Conservation (phyloP, 306 rosid species). For the Dalbergia oliveri region DNA sequence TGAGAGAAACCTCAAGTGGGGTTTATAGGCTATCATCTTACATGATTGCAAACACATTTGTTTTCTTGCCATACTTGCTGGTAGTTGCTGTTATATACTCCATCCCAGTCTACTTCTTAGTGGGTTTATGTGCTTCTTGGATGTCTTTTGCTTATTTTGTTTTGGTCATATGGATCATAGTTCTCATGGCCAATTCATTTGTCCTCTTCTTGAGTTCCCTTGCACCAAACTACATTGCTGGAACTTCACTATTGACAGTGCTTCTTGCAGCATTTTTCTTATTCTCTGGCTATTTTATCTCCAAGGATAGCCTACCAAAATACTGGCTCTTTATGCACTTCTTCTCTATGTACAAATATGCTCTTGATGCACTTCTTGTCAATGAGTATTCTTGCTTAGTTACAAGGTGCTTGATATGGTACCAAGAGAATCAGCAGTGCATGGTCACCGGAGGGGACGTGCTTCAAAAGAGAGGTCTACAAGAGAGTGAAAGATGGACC, state of each 20-base stretch:
- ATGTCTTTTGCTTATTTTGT: constrained; percentile 82
- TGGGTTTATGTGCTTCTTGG: constrained; percentile 88
- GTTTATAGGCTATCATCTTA: constrained; percentile 86
- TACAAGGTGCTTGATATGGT: constrained; percentile 80
- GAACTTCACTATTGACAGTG: constrained; percentile 80
- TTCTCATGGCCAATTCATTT: constrained; percentile 89
- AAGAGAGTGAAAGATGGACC: constrained; percentile 72
- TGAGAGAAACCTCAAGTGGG: constrained; percentile 91
- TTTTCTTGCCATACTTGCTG: constrained; percentile 86
- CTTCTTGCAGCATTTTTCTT: constrained; percentile 83
- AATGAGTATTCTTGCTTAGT: constrained; percentile 83
- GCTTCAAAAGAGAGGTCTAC: constrained; percentile 70
- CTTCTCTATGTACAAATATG: constrained; percentile 88
- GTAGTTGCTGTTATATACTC: constrained; percentile 80
- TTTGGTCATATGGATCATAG: constrained; percentile 75
- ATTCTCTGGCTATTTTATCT: constrained; percentile 87
- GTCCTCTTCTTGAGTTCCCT: constrained; percentile 83
- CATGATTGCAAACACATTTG: constrained; percentile 90
- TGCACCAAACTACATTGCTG: constrained; percentile 91
- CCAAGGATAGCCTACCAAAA: constrained; percentile 68
- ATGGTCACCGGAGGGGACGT: constrained; percentile 85
- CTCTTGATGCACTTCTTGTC: constrained; percentile 84
- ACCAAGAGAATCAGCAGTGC: constrained; percentile 64
- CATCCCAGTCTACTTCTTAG: constrained; percentile 82
- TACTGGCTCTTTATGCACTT: constrained; percentile 93